These are phyloP conservation scores for Diutina mesorugosa DNA, from an alignment of 1,139 yeast species.

Conservation along the genomic window DNA sequence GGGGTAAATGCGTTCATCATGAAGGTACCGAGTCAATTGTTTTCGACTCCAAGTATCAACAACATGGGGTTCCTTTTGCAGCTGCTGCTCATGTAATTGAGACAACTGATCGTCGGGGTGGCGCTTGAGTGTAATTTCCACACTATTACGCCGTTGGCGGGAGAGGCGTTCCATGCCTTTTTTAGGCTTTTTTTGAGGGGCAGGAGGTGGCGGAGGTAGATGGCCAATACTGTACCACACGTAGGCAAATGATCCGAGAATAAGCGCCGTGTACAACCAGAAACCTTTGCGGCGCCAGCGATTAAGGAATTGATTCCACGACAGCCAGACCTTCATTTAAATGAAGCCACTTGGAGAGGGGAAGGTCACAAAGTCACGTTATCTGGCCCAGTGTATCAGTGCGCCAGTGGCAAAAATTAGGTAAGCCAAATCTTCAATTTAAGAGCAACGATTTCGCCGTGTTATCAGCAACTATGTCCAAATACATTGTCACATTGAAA, in stretches of 20 bases:
- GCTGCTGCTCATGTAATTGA: background rate
- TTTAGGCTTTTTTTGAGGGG: background rate
- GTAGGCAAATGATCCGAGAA: background rate
- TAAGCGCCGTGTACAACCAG: conserved; percentile 1
- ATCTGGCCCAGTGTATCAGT: background rate
- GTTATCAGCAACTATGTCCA: background rate
- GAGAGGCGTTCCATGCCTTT: background rate
- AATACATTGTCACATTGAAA: conserved; percentile 9
- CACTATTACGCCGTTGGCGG: background rate
- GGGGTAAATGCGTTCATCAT: background rate
- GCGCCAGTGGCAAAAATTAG: background rate
- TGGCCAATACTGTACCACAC: background rate
- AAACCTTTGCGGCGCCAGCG: background rate
- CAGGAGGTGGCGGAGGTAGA: background rate
- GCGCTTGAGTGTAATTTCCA: background rate
- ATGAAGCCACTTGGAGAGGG: background rate
- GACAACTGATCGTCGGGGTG: background rate
- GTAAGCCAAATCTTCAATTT: background rate
- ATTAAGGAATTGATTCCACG: background rate
- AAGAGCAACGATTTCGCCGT: background rate
- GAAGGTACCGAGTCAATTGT: background rate
- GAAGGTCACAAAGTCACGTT: background rate
- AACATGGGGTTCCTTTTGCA: background rate
- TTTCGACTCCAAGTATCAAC: background rate
- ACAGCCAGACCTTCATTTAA: background rate